Evolutionary conservation across 139 green algal genomes (phyloP).

Genomic region (Chlorella vulgaris): DNA sequence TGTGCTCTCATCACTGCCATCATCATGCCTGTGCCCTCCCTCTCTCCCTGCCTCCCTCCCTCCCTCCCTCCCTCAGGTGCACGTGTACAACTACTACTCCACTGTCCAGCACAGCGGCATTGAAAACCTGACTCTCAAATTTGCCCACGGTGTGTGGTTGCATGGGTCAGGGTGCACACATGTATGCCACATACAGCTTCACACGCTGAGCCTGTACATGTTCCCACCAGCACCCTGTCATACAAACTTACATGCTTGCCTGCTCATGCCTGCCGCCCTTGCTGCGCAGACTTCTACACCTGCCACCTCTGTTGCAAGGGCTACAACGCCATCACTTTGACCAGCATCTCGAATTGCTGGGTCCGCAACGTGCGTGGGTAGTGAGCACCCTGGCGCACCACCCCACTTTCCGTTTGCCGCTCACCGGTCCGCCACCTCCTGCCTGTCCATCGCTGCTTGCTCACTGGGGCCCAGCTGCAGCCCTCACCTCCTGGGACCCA

Average conservation of each 20-base stretch:
- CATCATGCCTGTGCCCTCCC: too few relatives aligned
- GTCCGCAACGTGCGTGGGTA: neutral
- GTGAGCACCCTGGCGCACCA: neutral
- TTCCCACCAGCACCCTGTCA: too few relatives aligned
- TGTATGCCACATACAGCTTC: too few relatives aligned
- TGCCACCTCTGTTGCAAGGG: neutral
- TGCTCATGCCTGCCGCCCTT: neutral
- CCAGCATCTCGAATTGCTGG: constrained; percentile 6
- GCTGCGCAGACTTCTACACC: constrained; percentile 2
- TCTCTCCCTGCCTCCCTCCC: neutral
- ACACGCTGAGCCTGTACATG: neutral
- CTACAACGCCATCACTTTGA: constrained; percentile 9
- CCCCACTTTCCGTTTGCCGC: neutral
- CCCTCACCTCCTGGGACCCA: neutral
- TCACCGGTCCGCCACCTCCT: neutral
- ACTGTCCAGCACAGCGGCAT: constrained; percentile 15
- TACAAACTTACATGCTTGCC: neutral
- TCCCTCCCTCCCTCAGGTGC: neutral
- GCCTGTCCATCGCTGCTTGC: neutral
- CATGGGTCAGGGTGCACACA: neutral
- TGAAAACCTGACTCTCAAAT: constrained; percentile 1
- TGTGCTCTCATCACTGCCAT: too few relatives aligned
- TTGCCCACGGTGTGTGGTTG: neutral
- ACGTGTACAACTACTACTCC: neutral
- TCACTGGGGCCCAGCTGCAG: neutral